A percentile compares a stretch with the other conserved stretches of the same genome.
Evolutionary conservation across 805 yeast genomes (phyloP).

Genomic region (Kodamaea lidongshanica): DNA sequence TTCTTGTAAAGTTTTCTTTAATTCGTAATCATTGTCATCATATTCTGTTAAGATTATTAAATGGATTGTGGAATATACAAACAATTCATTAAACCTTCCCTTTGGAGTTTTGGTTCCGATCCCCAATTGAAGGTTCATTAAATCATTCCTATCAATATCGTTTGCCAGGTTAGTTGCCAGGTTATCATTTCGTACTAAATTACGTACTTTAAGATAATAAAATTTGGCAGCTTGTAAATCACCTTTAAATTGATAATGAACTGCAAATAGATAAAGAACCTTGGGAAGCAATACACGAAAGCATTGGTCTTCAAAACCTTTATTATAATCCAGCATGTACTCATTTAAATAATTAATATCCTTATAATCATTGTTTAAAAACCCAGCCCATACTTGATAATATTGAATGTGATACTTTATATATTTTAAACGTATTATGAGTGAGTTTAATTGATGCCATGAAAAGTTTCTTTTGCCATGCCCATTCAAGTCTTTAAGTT

Average conservation of each 20-base stretch:
- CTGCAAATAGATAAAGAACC: conserved; percentile 35
- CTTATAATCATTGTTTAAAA: conserved; percentile 22
- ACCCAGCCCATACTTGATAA: conserved; percentile 33
- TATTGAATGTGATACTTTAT: conserved; percentile 23
- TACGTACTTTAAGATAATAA: conserved; percentile 32
- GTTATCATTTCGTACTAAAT: conserved; percentile 9
- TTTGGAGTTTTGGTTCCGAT: conserved; percentile 19
- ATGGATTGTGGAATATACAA: conserved; percentile 24
- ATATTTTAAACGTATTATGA: conserved; percentile 23
- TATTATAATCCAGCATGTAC: conserved; percentile 33
- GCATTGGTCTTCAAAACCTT: conserved; percentile 37
- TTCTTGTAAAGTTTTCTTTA: conserved; percentile 5
- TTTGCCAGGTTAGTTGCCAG: neutral
- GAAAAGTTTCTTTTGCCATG: conserved; percentile 12
- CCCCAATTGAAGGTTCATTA: conserved; percentile 16
- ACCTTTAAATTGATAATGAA: conserved; percentile 33
- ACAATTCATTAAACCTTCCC: conserved; percentile 23
- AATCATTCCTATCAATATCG: no score
- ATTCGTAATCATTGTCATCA: no score
- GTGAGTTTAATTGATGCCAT: conserved; percentile 16
- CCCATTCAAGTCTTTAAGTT: conserved; percentile 11
- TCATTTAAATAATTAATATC: conserved; percentile 19
- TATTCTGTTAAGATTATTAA: conserved; percentile 21
- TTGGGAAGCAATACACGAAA: conserved; percentile 29
- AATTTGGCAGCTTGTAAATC: conserved; percentile 32